Base-by-base conservation (phyloP, 306 rosid species). In the Castanea sativa region DNA sequence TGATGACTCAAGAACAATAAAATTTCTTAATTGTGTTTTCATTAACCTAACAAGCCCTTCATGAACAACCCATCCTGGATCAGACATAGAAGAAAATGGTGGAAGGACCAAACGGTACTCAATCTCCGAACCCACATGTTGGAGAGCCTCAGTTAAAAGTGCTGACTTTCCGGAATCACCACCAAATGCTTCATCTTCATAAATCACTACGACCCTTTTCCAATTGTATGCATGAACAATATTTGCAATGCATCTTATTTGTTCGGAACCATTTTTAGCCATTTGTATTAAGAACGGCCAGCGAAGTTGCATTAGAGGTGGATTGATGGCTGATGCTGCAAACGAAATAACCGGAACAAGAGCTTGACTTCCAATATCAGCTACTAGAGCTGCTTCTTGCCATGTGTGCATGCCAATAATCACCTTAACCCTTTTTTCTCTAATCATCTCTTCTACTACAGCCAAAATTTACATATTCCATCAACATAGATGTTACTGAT, bases 51-150 rank as follows among this genome's bases (percentile, higher is more conserved):
- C 4, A 23, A 90, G n/a, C 81, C 89, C 91, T 72, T 87, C 86
- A 18, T 73, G 79, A 69, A 85, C 76, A 69, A 77, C 52, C 27
- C 53, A 74, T 49, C 59, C 55, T 20, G 90, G 91, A 74, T 89
- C 61, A 12, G 86, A 43, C 20, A 71, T 75, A 68, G 87, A 78
- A 45, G 85, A 77, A 73, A 69, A 41, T 9, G 91, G 85, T 10
- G 96, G 97, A 2, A 92, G 89, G 27, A 87, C 87, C 74, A 92
- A 76, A 59, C 84, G 90, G 63, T 84, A 74, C 71, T 91, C 96
- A 35, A 93, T 88, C 72, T 43, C 84, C 0, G 91, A 75, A 69
- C 89, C 89, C 29, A 76, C 59, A 1, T 72, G 81, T 79, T 82
- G 90, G 33, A 93, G 90, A 53, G 92, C 89, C 90, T 91, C 90